phyloP scores from a whole-genome alignment of 176 grass and related monocot species.

The Olyra latifolia region DNA sequence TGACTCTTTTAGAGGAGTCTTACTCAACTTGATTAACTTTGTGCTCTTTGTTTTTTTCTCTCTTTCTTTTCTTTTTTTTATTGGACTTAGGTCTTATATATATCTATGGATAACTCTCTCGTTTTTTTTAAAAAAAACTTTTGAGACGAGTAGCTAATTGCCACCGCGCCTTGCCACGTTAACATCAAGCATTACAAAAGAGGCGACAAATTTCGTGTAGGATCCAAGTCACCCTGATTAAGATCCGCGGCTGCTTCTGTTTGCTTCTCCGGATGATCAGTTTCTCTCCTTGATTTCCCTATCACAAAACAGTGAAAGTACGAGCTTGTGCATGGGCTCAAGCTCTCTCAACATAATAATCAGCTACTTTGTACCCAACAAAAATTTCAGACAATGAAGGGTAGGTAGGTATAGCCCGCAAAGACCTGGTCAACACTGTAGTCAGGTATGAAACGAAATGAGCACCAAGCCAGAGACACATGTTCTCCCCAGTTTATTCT shows the following conservation, averaged over 20 bases:
- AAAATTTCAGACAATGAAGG: too few relatives aligned
- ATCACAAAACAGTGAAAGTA: constrained; percentile 3
- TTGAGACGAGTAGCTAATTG: not conserved
- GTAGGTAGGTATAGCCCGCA: not conserved
- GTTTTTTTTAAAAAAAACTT: too few relatives aligned
- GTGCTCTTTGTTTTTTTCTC: too few relatives aligned
- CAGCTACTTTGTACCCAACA: too few relatives aligned
- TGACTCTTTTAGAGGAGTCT: too few relatives aligned
- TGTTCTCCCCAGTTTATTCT: too few relatives aligned
- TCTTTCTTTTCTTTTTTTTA: too few relatives aligned
- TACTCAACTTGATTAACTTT: too few relatives aligned
- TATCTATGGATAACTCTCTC: too few relatives aligned
- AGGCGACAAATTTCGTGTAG: not conserved
- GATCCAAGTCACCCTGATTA: constrained; percentile 48
- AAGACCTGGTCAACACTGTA: not conserved
- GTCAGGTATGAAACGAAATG: not conserved
- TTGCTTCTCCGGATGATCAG: not conserved
- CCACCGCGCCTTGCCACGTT: not conserved
- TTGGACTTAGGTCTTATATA: too few relatives aligned
- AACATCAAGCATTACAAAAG: not conserved
- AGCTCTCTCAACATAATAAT: not conserved
- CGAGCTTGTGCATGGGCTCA: not conserved
- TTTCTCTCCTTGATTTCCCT: not conserved
- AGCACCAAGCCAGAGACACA: not conserved
- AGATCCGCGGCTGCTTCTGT: not conserved